A percentile compares a stretch with the other conserved stretches of the same genome.
Evolutionary conservation across 768 basidiomycete species (phyloP).

Genomic region (Pleurotus cornucopiae): DNA sequence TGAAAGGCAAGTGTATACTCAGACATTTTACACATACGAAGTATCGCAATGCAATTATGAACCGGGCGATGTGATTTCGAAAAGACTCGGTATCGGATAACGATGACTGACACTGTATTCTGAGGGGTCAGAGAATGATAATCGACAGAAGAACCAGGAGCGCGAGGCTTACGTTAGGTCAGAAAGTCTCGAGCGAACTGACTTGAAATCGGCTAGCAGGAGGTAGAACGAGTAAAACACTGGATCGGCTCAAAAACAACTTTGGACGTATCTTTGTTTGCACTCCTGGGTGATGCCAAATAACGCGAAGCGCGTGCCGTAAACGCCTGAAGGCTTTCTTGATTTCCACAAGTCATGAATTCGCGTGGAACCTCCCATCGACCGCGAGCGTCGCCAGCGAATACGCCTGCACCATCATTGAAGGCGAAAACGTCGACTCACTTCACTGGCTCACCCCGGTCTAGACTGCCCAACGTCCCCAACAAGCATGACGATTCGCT

Average conservation of each 20-base stretch:
- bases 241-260: neutral
- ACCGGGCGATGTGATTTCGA: too few relatives aligned
- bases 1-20: too few relatives aligned
- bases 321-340: neutral
- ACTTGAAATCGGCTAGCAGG: neutral
- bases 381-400: neutral
- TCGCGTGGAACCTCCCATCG: neutral
- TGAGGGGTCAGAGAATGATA: too few relatives aligned
- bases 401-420: neutral
- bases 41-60: too few relatives aligned
- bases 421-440: neutral
- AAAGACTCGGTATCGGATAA: too few relatives aligned
- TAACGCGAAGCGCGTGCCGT: constrained; percentile 4
- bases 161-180: too few relatives aligned
- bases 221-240: too few relatives aligned
- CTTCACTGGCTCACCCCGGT: neutral
- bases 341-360: neutral
- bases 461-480: neutral
- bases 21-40: too few relatives aligned
- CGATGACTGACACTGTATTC: too few relatives aligned
- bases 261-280: neutral
- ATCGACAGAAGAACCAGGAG: too few relatives aligned
- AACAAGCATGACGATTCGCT: neutral
- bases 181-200: neutral
- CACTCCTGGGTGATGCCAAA: neutral